Evolutionary conservation across 2,329 filamentous ascomycete genomes (phyloP), one percentile per base, ranked within the genome.

Genomic region (Purpureocillium takamizusanense): DNA sequence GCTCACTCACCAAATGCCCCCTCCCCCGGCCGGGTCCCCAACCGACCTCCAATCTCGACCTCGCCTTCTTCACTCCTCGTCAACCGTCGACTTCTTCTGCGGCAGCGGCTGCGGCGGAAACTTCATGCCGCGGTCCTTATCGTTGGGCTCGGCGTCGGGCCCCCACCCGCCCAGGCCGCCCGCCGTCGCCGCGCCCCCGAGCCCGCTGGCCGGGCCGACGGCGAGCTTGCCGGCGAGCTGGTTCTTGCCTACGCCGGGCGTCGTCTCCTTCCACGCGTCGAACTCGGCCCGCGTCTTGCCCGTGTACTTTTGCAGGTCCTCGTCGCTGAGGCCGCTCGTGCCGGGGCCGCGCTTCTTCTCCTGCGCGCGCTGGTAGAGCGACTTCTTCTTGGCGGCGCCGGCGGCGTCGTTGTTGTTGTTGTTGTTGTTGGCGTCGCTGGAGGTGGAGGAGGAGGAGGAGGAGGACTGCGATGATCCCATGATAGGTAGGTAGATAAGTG

Each of bases 301-400:
- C 27, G 62, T 65, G 54, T 65, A 63, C 43, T 63, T 64, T 21
- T 52, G 36, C 21, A 67, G 46, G 42, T 65, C 62, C 10, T 61
- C 60, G 41, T 66, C 62, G 43, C 54, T 59, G 33, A 62, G 21
- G 21, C 21, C 21, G 21, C 6, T 25, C 21, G 21, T 53, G 16
- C 50, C 46, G 10, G 41, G 37, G 33, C 51, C 47, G 29, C 47
- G 49, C 45, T 61, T 62, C 31, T 52, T 50, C 33, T 55, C 53
- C 36, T 57, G 52, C 41, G 48, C 53, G 39, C 55, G 51, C 27
- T 52, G 48, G 46, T 57, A 62, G 23, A 61, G 43, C 7, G 54
- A 54, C 38, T 51, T 53, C 17, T 59, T 53, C 29, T 25, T 25
- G 21, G 5, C 21, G 21, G 21, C 21, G 21, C 10, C 6, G 21